Percentiles rank a stretch among this genome's conserved stretches.
phyloP scores from a whole-genome alignment of 2,329 filamentous ascomycete genomes.

The Aspergillus sp. region DNA sequence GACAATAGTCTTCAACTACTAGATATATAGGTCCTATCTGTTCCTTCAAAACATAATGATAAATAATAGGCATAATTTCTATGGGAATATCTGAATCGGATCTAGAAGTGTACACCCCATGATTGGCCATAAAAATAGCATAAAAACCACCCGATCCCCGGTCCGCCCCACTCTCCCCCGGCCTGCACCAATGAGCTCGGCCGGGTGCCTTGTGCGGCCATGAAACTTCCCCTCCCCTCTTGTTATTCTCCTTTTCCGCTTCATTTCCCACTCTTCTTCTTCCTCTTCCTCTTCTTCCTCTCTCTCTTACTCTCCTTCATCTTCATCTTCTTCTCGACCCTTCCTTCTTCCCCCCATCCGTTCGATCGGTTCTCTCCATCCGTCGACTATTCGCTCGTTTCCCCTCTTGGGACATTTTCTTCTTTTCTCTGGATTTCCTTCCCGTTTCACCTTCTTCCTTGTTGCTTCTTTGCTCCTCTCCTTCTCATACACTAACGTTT shows the following conservation, averaged over 20 bases:
- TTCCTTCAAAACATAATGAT: too few species aligned
- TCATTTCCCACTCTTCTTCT: constrained; percentile 7
- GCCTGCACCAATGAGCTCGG: constrained; percentile 5
- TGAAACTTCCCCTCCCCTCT: constrained; percentile 5
- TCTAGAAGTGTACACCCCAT: too few species aligned
- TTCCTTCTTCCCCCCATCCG: constrained; percentile 11
- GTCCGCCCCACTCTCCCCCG: too few species aligned
- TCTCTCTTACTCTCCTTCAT: constrained; percentile 8
- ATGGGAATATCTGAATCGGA: too few species aligned
- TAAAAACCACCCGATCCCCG: constrained; percentile 1
- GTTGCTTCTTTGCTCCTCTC: constrained; percentile 6
- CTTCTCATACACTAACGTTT: constrained; percentile 20
- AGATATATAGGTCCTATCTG: too few species aligned
- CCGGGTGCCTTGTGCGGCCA: constrained; percentile 6
- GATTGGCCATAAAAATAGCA: too few species aligned
- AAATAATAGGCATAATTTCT: too few species aligned
- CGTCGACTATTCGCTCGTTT: constrained; percentile 23
- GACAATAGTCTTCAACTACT: too few species aligned
- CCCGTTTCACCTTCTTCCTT: constrained; percentile 13
- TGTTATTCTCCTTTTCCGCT: constrained; percentile 9
- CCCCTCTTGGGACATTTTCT: constrained; percentile 2
- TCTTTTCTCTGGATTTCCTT: constrained; percentile 12
- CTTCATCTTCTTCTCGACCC: constrained; percentile 7
- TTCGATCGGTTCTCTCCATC: constrained; percentile 12
- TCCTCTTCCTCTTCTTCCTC: constrained; percentile 13